Percentiles rank a stretch among this genome's conserved stretches.
Evolutionary conservation across 1,139 yeast genomes (phyloP).

Genomic region (Groenewaldozyma sp.): DNA sequence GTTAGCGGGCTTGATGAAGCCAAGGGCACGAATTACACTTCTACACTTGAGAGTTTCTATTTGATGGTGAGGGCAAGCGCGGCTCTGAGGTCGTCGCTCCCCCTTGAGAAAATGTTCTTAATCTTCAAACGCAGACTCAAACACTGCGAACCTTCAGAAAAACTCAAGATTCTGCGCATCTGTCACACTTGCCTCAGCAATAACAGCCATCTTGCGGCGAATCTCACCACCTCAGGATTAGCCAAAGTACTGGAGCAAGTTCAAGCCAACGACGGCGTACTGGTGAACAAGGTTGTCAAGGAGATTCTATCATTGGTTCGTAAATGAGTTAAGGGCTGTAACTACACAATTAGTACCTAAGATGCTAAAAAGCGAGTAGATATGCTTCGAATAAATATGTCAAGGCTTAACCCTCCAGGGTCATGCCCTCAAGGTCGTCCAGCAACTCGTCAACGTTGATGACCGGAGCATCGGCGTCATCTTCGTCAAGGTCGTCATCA

Average conservation of each 20-base stretch:
- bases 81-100: conserved; percentile 3
- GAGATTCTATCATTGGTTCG: conserved; percentile 15
- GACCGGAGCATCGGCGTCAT: conserved; percentile 35
- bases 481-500: conserved; percentile 19
- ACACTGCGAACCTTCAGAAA: conserved; percentile 9
- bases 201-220: neutral
- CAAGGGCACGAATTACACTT: neutral
- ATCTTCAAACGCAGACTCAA: conserved; percentile 9
- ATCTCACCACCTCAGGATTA: conserved; percentile 3
- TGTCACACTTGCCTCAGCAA: conserved; percentile 4
- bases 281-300: conserved; percentile 16
- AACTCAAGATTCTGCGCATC: conserved; percentile 10
- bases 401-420: conserved; percentile 54
- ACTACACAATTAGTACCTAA: too few species aligned
- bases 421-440: conserved; percentile 87
- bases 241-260: neutral
- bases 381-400: too few species aligned
- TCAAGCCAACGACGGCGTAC: conserved; percentile 7
- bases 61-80: neutral
- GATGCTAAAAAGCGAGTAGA: too few species aligned
- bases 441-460: conserved; percentile 32
- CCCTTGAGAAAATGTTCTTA: conserved; percentile 6
- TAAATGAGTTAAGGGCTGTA: too few species aligned
- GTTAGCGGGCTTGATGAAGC: neutral
- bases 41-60: neutral